A percentile compares a stretch with the other conserved stretches of the same genome.
These are phyloP conservation scores for Pleurotus salmoneostramineus DNA, from an alignment of 768 basidiomycete species.

Conservation along the genomic window DNA sequence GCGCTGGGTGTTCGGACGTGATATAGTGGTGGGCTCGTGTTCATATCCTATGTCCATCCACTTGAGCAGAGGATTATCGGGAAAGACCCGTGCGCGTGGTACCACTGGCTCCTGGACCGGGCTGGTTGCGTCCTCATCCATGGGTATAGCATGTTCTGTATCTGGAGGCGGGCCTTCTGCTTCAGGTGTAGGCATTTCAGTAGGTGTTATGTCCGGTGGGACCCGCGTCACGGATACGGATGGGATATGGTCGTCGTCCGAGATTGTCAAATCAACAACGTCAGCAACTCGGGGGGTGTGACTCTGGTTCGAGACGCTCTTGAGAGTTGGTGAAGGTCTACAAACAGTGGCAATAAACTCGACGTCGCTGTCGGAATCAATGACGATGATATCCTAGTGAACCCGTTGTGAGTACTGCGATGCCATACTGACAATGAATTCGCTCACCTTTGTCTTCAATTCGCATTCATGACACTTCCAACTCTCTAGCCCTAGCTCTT, in stretches of 20 bases:
- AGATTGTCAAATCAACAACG: background rate
- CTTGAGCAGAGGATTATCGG: background rate
- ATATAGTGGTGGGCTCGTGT: background rate
- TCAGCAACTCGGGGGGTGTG: background rate
- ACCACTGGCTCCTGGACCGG: too few species aligned
- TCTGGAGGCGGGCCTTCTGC: too few species aligned
- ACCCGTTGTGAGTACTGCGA: background rate
- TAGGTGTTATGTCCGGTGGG: too few species aligned
- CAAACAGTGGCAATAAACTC: background rate
- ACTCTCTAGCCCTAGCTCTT: background rate
- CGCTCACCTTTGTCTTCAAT: background rate
- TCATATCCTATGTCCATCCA: background rate
- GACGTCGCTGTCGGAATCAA: background rate
- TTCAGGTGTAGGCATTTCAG: too few species aligned
- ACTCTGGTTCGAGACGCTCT: background rate
- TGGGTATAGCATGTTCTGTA: too few species aligned
- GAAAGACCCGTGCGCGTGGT: too few species aligned
- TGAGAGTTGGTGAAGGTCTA: too few species aligned
- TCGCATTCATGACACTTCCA: background rate
- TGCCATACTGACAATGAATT: background rate
- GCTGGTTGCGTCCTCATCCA: too few species aligned
- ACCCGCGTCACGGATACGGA: background rate
- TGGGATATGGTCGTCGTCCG: background rate
- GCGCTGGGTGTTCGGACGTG: background rate
- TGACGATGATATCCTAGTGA: background rate